Evolutionary conservation across 225 moss, liverwort and hornwort genomes (phyloP).

Genomic region (Rhytidiadelphus loreus): DNA sequence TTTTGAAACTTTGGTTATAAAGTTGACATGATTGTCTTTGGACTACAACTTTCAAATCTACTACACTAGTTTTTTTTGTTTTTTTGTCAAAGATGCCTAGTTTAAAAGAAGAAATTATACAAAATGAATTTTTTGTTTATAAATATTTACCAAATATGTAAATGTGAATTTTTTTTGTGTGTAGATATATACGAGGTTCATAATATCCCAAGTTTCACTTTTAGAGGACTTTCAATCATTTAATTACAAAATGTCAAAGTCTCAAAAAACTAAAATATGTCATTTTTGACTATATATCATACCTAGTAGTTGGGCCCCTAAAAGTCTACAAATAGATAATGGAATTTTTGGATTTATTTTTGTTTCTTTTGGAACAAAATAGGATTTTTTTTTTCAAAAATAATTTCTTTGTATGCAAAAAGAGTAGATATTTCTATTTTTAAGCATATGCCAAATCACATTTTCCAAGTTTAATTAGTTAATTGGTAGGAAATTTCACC

Average conservation of each 20-base stretch:
- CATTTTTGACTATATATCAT: rapidly evolving
- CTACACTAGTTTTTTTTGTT: too few relatives aligned
- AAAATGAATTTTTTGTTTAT: too few relatives aligned
- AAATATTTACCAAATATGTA: background rate
- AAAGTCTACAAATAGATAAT: background rate
- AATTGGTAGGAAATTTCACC: background rate
- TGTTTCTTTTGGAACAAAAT: background rate
- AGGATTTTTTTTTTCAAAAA: background rate
- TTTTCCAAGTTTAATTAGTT: too few relatives aligned
- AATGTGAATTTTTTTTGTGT: background rate
- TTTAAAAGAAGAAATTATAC: background rate
- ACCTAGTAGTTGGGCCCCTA: rapidly evolving
- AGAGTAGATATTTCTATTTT: background rate
- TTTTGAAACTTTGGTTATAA: background rate
- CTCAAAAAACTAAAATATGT: background rate
- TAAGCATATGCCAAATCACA: background rate
- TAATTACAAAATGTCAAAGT: background rate
- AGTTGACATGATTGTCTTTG: background rate
- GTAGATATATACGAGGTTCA: background rate
- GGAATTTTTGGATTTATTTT: too few relatives aligned
- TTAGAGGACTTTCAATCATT: background rate
- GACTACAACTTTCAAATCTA: background rate
- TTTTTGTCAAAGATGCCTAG: background rate
- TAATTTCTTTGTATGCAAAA: background rate
- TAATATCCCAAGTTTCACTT: rapidly evolving